Evolutionary conservation across 208 protist species (phyloP).

Genomic region (Vickermania spadyakhi): DNA sequence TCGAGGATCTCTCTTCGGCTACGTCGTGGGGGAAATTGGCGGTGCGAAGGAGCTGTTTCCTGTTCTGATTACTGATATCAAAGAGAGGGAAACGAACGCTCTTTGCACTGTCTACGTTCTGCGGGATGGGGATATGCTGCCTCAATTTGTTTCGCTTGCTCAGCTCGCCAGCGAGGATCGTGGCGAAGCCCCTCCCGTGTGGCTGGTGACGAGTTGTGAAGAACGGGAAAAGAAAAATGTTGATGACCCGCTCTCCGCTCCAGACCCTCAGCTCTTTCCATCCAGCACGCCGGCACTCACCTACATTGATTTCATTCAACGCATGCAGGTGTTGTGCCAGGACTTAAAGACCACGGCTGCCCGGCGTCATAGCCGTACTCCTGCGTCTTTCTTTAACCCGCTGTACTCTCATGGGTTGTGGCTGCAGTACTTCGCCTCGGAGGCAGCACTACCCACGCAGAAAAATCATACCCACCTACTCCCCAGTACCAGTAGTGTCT

Average conservation of each 20-base stretch:
- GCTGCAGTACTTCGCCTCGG: conserved; percentile 19
- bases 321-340: conserved; percentile 15
- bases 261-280: conserved; percentile 36
- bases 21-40: conserved; percentile 14
- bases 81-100: neutral
- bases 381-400: no score
- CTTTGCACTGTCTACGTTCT: conserved; percentile 22
- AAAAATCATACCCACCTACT: conserved; percentile 2
- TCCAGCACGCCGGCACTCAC: conserved; percentile 48
- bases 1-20: conserved; percentile 7
- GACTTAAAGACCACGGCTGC: conserved; percentile 10
- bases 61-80: conserved; percentile 25
- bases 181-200: conserved; percentile 39
- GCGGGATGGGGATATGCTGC: conserved; percentile 58
- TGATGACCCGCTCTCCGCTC: neutral
- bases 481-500: neutral
- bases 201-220: conserved; percentile 12
- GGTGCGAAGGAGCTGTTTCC: conserved; percentile 30
- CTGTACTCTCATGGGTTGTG: conserved; percentile 12
- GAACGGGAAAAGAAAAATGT: neutral
- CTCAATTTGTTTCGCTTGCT: conserved; percentile 50
- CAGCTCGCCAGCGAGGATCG: conserved; percentile 12
- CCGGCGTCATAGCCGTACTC: neutral
- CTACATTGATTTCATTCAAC: conserved; percentile 43
- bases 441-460: conserved; percentile 7